phyloP scores from a whole-genome alignment of 495 filamentous ascomycete genomes.

The Penicillium dipodomyicola region DNA sequence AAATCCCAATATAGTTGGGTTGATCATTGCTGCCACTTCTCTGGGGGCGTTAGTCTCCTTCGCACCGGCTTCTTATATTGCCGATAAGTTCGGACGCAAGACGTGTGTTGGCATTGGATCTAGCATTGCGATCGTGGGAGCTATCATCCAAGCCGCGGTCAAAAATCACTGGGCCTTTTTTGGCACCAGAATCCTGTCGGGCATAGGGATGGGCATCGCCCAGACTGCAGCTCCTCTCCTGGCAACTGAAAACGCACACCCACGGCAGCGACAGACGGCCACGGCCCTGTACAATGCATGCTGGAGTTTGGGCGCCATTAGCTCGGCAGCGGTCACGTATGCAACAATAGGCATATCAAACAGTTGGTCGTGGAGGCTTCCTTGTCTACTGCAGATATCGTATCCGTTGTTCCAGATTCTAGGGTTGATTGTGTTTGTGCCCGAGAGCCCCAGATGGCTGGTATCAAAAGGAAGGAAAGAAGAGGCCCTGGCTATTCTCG shows the following conservation, averaged over 20 bases:
- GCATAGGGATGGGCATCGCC: conserved; percentile 20
- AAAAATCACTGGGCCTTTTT: conserved; percentile 27
- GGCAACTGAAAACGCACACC: conserved; percentile 27
- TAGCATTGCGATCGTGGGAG: conserved; percentile 17
- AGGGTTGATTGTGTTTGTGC: conserved; percentile 17
- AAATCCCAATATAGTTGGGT: conserved; percentile 21
- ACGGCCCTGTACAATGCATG: conserved; percentile 26
- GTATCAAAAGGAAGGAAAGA: conserved; percentile 37
- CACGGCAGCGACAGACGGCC: conserved; percentile 27
- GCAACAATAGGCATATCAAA: conserved; percentile 18
- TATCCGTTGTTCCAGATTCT: conserved; percentile 21
- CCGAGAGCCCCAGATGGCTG: conserved; percentile 38
- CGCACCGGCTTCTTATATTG: conserved; percentile 25
- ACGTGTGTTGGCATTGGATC: conserved; percentile 20
- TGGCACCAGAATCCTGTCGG: conserved; percentile 21
- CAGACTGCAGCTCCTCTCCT: conserved; percentile 27
- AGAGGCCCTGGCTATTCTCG: conserved; percentile 41
- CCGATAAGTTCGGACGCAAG: conserved; percentile 23
- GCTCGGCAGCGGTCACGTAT: conserved; percentile 20
- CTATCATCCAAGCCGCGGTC: conserved; percentile 15
- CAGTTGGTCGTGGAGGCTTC: conserved; percentile 26
- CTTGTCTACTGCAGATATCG: conserved; percentile 23
- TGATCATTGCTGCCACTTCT: conserved; percentile 29
- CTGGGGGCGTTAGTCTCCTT: conserved; percentile 26
- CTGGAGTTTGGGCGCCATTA: conserved; percentile 25